Percentiles rank a stretch among this genome's conserved stretches.
phyloP scores from a whole-genome alignment of 2,329 filamentous ascomycete species.

The Fusarium brevicatenulatum region DNA sequence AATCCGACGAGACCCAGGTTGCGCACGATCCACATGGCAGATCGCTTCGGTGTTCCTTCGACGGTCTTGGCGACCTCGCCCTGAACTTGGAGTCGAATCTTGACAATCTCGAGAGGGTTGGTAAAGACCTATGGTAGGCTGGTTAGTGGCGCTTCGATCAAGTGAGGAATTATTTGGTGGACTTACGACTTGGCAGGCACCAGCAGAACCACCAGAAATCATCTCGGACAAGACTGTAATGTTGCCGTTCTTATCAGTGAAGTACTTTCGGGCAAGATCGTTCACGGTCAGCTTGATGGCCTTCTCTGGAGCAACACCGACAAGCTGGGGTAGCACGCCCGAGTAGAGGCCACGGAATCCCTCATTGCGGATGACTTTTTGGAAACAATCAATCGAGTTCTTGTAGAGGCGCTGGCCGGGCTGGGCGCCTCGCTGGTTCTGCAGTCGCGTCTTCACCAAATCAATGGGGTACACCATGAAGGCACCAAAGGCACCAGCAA shows the following conservation, averaged over 20 bases:
- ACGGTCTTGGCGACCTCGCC: constrained; percentile 92
- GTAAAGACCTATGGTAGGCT: constrained; percentile 78
- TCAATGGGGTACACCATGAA: constrained; percentile 99
- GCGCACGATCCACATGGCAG: constrained; percentile 96
- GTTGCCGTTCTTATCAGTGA: constrained; percentile 79
- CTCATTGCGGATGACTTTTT: constrained; percentile 93
- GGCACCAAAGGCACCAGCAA: constrained; percentile 95
- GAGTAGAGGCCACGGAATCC: constrained; percentile 91
- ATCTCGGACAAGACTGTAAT: constrained; percentile 80
- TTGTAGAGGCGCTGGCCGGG: constrained; percentile 93
- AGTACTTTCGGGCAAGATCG: constrained; percentile 82
- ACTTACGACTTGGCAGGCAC: constrained; percentile 95
- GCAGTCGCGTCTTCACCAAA: constrained; percentile 97
- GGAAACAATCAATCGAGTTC: constrained; percentile 95
- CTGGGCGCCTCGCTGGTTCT: constrained; percentile 88
- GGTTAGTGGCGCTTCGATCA: constrained; percentile 7
- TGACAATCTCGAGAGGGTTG: constrained; percentile 98
- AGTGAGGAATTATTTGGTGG: background rate
- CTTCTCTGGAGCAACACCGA: constrained; percentile 98
- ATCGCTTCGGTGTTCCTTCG: constrained; percentile 84
- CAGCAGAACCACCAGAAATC: constrained; percentile 87
- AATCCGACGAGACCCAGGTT: constrained; percentile 94
- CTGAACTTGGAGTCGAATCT: constrained; percentile 97
- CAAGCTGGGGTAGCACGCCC: constrained; percentile 91
- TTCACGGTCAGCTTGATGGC: constrained; percentile 99